phyloP scores from a whole-genome alignment of 768 basidiomycete genomes.

The Leucosporidium yakuticum region DNA sequence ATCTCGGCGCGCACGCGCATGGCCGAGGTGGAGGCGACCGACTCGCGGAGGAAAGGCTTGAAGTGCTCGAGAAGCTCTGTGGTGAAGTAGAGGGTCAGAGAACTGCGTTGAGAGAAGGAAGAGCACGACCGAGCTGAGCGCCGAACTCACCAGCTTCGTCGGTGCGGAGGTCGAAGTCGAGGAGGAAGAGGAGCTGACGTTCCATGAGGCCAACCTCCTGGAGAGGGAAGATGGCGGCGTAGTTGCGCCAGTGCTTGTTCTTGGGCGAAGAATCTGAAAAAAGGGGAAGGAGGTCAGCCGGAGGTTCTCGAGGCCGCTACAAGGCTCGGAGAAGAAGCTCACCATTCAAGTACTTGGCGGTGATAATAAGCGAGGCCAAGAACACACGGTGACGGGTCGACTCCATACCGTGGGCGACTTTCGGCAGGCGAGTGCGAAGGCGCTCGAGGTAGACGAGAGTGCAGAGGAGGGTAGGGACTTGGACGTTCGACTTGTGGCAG shows the following conservation, averaged over 20 bases:
- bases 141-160: constrained; percentile 50
- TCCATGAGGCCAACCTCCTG: constrained; percentile 85
- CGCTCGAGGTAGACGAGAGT: constrained; percentile 89
- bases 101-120: too few relatives aligned
- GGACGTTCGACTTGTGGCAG: constrained; percentile 70
- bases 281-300: not conserved
- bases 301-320: not conserved
- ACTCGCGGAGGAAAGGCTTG: constrained; percentile 50
- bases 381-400: constrained; percentile 65
- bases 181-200: constrained; percentile 82
- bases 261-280: constrained; percentile 57
- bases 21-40: not conserved
- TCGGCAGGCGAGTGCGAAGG: constrained; percentile 68
- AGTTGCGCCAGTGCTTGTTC: constrained; percentile 86
- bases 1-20: too few relatives aligned
- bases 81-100: too few relatives aligned
- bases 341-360: constrained; percentile 87
- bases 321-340: not conserved
- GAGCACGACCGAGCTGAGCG: too few relatives aligned
- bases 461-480: constrained; percentile 74
- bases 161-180: constrained; percentile 89
- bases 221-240: constrained; percentile 63
- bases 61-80: constrained; percentile 58
- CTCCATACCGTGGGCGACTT: constrained; percentile 65
- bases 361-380: constrained; percentile 87